Evolutionary conservation across 192 early-diverging fungal species (phyloP).

Genomic region (Jimgerdemannia flammicorona): DNA sequence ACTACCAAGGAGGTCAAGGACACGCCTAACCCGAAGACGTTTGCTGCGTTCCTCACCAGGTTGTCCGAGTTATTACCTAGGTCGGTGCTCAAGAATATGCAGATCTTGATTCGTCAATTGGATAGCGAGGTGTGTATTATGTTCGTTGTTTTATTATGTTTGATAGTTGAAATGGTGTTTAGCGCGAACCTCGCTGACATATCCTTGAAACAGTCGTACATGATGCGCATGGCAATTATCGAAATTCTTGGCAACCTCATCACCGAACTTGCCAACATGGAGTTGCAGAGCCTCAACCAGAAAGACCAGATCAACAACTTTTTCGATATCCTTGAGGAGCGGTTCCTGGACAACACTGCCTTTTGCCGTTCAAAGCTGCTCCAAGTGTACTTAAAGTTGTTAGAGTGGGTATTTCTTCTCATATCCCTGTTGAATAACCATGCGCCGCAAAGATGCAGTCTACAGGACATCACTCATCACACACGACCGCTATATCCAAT

Average conservation of each 20-base stretch:
- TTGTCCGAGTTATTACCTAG: slow-evolving; percentile 82
- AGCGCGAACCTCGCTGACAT: neutral
- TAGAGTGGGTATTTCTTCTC: slow-evolving; percentile 52
- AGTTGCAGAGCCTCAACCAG: slow-evolving; percentile 63
- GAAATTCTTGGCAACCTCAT: slow-evolving; percentile 90
- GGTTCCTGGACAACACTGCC: slow-evolving; percentile 88
- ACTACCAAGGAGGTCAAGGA: slow-evolving; percentile 57
- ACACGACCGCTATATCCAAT: neutral
- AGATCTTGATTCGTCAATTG: slow-evolving; percentile 74
- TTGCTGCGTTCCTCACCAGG: slow-evolving; percentile 76
- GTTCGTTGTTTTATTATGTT: neutral
- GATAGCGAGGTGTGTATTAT: slow-evolving; percentile 75
- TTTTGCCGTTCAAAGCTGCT: slow-evolving; percentile 85
- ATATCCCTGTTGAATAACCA: too few relatives aligned
- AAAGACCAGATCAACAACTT: slow-evolving; percentile 76
- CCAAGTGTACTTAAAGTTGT: slow-evolving; percentile 76
- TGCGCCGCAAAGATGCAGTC: too few relatives aligned
- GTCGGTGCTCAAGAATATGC: slow-evolving; percentile 86
- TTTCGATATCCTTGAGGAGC: slow-evolving; percentile 89
- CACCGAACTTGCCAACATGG: slow-evolving; percentile 63
- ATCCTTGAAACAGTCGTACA: slow-evolving; percentile 60
- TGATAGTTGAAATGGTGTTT: neutral
- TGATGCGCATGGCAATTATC: slow-evolving; percentile 80
- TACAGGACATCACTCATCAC: too few relatives aligned
- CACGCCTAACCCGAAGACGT: slow-evolving; percentile 74